Base-by-base conservation (phyloP, 805 yeast species). In the Candida insectalens region DNA sequence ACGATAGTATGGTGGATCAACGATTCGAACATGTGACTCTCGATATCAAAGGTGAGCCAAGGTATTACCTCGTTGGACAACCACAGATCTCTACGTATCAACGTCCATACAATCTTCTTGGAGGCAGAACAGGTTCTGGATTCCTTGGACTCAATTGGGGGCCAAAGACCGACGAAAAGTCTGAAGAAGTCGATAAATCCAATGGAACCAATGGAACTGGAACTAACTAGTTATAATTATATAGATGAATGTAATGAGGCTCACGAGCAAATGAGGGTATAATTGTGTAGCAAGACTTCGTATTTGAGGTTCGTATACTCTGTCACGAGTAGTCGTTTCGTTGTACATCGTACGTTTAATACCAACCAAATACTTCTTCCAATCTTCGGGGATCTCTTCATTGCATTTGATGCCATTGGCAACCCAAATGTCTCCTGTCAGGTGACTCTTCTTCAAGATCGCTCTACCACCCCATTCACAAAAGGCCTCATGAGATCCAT, bases 131-230 rank as follows among this genome's bases (percentile, higher is more conserved):
- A 5, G 61, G 67, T 17, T 48, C 61, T 4, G 88, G 89, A 2
- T 80, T 83, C 49, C 62, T 84, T 39, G 94, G 95, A 20, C 76
- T 84, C 33, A 77, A 73, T 47, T 85, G 95, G 95, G 95, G 95
- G 1, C 83, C 88, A 26, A 73, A 71, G 42, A 74, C 72, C 28
- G 53, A 38, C 40, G 26, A 18, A 23, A 26, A 32, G n/a, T 7
- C 13, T 15, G 29, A 13, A 26, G 6, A 25, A 25, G 29, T 28
- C 29, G 21, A 12, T 12, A 19, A 18, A 18, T 7, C 33, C 27
- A 4, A 20, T 32, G 3, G 16, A n/a, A 10, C 29, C 33, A 13
- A 37, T 34, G 3, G 47, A n/a, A n/a, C n/a, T n/a, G n/a, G n/a
- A n/a, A n/a, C n/a, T n/a, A n/a, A n/a, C n/a, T n/a, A n/a, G n/a